Evolutionary conservation across 495 filamentous ascomycete species (phyloP).

Genomic region (Penicillium desertorum): DNA sequence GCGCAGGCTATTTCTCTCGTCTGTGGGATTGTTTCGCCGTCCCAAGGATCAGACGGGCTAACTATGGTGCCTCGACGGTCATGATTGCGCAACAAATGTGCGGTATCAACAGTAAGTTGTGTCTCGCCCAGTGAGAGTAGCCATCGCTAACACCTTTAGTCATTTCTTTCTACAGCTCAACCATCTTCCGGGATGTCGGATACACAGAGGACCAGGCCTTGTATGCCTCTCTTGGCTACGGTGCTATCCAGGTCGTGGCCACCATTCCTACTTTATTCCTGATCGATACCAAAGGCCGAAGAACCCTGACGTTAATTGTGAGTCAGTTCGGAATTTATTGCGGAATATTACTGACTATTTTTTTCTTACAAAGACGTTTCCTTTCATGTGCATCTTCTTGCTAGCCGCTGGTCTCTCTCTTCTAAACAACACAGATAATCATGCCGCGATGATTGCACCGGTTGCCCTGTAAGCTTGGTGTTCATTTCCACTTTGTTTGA

Average conservation of each 20-base stretch:
- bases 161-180: conserved; percentile 80
- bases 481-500: not conserved
- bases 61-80: conserved; percentile 60
- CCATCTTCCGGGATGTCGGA: conserved; percentile 64
- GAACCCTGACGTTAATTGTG: conserved; percentile 51
- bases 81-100: conserved; percentile 58
- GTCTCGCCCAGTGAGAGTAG: not conserved
- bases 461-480: conserved; percentile 31
- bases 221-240: conserved; percentile 66
- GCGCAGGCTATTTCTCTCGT: conserved; percentile 53
- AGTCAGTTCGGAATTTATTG: conserved; percentile 19
- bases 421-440: conserved; percentile 31
- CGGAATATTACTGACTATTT: conserved; percentile 23
- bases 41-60: conserved; percentile 62
- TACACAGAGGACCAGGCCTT: conserved; percentile 55
- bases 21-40: conserved; percentile 62
- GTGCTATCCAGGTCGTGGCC: conserved; percentile 66
- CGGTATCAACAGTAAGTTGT: conserved; percentile 47
- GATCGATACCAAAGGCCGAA: conserved; percentile 77
- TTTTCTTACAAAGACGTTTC: conserved; percentile 71
- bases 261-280: conserved; percentile 67
- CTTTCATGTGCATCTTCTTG: conserved; percentile 70
- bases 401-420: conserved; percentile 65
- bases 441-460: conserved; percentile 24
- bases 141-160: conserved; percentile 36